phyloP scores from a whole-genome alignment of 495 filamentous ascomycete genomes.

The Penicillium coprophilum region DNA sequence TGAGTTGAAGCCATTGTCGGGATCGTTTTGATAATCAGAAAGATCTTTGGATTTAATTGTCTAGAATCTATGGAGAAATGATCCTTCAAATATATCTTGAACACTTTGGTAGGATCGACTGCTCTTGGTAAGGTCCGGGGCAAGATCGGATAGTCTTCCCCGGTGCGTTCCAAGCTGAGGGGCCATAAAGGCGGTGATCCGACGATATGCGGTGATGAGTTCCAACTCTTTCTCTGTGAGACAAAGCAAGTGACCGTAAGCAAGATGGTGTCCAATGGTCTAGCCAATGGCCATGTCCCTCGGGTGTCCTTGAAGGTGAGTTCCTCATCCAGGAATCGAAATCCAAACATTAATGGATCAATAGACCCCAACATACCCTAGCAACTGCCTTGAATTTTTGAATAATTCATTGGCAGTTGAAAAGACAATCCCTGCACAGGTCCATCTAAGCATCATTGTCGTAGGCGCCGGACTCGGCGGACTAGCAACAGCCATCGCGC shows the following conservation, averaged over 20 bases:
- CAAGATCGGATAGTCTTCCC: neutral
- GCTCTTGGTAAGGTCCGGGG: neutral
- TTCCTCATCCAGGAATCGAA: neutral
- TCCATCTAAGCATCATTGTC: constrained; percentile 37
- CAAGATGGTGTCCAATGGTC: neutral
- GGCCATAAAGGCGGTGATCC: neutral
- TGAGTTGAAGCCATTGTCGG: neutral
- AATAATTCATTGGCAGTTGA: neutral
- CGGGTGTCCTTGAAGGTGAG: neutral
- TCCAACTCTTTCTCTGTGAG: neutral
- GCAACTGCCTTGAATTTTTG: constrained; percentile 2
- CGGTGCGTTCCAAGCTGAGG: neutral
- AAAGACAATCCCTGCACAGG: neutral
- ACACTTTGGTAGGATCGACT: neutral
- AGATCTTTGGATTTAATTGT: neutral
- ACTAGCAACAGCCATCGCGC: constrained; percentile 51
- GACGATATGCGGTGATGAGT: neutral
- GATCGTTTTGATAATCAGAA: neutral
- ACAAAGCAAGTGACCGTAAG: neutral
- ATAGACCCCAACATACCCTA: constrained; percentile 6
- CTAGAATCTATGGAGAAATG: neutral
- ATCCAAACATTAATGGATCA: neutral
- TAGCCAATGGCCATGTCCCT: neutral
- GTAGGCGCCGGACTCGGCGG: constrained; percentile 37
- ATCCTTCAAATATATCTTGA: neutral